A percentile compares a stretch with the other conserved stretches of the same genome.
Evolutionary conservation across 495 filamentous ascomycete species (phyloP).

Genomic region (Evansstolkia leycettana): DNA sequence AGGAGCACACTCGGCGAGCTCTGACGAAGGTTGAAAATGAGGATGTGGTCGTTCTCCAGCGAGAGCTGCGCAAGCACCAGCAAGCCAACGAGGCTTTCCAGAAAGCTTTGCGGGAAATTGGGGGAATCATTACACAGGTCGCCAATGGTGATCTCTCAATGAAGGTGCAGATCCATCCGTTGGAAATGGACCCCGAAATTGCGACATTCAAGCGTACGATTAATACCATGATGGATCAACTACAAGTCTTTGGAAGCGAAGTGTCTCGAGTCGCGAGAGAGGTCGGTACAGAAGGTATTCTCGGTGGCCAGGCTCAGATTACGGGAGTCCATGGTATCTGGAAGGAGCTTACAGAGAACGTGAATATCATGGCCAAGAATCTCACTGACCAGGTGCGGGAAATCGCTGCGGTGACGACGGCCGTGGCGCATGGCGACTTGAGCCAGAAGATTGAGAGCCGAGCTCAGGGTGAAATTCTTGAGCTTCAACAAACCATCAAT

Average conservation of each 20-base stretch:
- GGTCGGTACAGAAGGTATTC: conserved; percentile 91
- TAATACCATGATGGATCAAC: conserved; percentile 98
- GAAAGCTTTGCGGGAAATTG: conserved; percentile 92
- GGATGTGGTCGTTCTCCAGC: conserved; percentile 60
- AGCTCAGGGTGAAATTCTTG: conserved; percentile 88
- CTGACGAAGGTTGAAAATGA: conserved; percentile 48
- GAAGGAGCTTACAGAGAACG: conserved; percentile 96
- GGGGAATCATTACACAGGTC: conserved; percentile 90
- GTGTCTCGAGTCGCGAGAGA: conserved; percentile 93
- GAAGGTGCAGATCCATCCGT: conserved; percentile 91
- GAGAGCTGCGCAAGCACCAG: conserved; percentile 90
- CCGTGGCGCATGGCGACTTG: conserved; percentile 91
- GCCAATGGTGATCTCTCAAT: conserved; percentile 94
- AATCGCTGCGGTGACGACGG: conserved; percentile 91
- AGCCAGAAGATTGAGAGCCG: conserved; percentile 93
- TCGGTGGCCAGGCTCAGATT: conserved; percentile 94
- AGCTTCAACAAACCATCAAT: conserved; percentile 96
- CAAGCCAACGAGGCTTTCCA: conserved; percentile 98
- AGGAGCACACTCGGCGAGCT: conserved; percentile 44
- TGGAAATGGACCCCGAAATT: conserved; percentile 99
- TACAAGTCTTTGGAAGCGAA: conserved; percentile 94
- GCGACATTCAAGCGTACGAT: conserved; percentile 94
- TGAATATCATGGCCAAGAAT: conserved; percentile 95
- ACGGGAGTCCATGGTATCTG: conserved; percentile 93
- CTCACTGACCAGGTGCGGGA: conserved; percentile 84